Evolutionary conservation across 148 eudicot genomes (phyloP).

Genomic region (Bassia scoparia): DNA sequence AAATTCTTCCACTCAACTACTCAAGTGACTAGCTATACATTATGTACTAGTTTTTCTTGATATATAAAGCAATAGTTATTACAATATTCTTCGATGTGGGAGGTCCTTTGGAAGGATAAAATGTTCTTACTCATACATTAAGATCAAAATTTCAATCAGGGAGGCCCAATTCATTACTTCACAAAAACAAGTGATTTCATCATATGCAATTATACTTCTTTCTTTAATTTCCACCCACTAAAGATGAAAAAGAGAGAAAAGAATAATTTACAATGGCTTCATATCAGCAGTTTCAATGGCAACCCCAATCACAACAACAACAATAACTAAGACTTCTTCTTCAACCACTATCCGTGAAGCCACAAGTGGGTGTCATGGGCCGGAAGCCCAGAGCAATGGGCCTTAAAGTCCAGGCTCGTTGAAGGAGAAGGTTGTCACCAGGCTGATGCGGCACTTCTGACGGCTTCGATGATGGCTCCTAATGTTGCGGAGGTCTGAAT

Average conservation of each 20-base stretch:
- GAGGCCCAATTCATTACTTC: too few species aligned
- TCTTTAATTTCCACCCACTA: not conserved
- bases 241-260: not conserved
- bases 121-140: too few species aligned
- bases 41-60: too few species aligned
- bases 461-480: slow-evolving; percentile 52
- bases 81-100: too few species aligned
- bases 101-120: too few species aligned
- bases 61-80: too few species aligned
- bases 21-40: too few species aligned
- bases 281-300: slow-evolving; percentile 40
- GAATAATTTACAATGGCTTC: slow-evolving; percentile 36
- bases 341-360: slow-evolving; percentile 35
- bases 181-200: not conserved
- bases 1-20: too few species aligned
- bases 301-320: slow-evolving; percentile 33
- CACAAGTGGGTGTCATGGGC: slow-evolving; percentile 22
- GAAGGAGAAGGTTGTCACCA: slow-evolving; percentile 48
- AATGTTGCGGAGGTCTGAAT: slow-evolving; percentile 53
- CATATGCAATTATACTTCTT: not conserved
- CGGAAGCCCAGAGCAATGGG: slow-evolving; percentile 17
- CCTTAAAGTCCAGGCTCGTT: slow-evolving; percentile 36
- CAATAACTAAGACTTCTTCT: slow-evolving; percentile 31
- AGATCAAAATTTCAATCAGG: too few species aligned
- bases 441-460: slow-evolving; percentile 36